Percentiles rank a stretch among this genome's conserved stretches.
phyloP scores from a whole-genome alignment of 129 eudicot species.

The Saposhnikovia divaricata region DNA sequence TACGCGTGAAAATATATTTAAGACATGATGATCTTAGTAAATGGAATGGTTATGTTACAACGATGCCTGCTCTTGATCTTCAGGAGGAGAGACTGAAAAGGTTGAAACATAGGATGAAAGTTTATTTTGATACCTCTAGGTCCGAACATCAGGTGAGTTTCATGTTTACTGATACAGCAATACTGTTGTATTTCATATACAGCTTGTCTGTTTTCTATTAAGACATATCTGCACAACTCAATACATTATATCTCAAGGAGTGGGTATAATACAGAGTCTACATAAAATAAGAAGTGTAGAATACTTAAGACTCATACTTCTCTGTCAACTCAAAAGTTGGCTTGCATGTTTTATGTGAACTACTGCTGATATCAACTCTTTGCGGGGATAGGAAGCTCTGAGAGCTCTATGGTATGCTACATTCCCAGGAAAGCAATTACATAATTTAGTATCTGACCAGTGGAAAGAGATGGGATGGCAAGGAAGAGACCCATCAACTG shows the following conservation, averaged over 20 bases:
- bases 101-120: conserved; percentile 58
- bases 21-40: background rate
- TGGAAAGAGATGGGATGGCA: conserved; percentile 99
- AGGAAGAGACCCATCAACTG: conserved; percentile 93
- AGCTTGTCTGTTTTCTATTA: background rate
- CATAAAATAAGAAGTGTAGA: background rate
- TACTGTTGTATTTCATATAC: background rate
- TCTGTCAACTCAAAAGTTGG: background rate
- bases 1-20: too few species aligned
- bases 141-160: conserved; percentile 70
- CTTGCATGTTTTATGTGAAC: background rate
- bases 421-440: conserved; percentile 62
- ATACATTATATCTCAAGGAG: background rate
- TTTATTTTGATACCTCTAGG: conserved; percentile 56
- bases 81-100: conserved; percentile 76
- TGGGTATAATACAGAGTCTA: background rate
- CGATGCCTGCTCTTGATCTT: conserved; percentile 12
- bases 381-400: conserved; percentile 65
- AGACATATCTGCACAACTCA: background rate
- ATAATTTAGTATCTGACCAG: conserved; percentile 67
- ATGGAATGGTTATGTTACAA: background rate
- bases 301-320: background rate
- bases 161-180: background rate
- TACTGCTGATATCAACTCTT: conserved; percentile 14
- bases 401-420: conserved; percentile 89